phyloP scores from a whole-genome alignment of 2,329 filamentous ascomycete species.

The Colletotrichum tropicale region DNA sequence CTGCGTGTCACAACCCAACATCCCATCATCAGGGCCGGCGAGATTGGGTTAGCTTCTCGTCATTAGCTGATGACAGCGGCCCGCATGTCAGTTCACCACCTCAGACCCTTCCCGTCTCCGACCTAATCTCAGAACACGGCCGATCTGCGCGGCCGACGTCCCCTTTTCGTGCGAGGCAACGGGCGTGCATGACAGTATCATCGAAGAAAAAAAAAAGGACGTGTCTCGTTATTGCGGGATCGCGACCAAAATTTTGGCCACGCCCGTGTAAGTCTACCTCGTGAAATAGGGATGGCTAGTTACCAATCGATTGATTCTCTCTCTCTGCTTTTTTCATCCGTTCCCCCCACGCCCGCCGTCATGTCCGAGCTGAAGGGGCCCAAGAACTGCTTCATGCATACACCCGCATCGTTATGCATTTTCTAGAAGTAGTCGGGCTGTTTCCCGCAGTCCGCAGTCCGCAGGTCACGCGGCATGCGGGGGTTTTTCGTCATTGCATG shows the following conservation, averaged over 20 bases:
- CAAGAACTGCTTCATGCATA: slow-evolving; percentile 12
- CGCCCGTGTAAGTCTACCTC: neutral
- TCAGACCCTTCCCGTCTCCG: neutral
- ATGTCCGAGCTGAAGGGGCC: slow-evolving; percentile 14
- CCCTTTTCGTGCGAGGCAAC: neutral
- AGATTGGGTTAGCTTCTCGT: neutral
- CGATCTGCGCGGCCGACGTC: neutral
- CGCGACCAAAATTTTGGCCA: neutral
- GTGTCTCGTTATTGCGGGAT: neutral
- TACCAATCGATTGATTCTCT: neutral
- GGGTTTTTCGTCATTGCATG: slow-evolving; percentile 1
- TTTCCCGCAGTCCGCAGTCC: neutral
- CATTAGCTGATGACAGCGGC: slow-evolving; percentile 1
- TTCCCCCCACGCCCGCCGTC: slow-evolving; percentile 6
- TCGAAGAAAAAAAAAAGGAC: neutral
- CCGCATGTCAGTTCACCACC: neutral
- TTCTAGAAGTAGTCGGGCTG: slow-evolving; percentile 10
- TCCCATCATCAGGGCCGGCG: neutral
- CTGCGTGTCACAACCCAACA: neutral
- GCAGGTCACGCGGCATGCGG: neutral
- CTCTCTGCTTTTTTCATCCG: neutral
- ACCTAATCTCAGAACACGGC: neutral
- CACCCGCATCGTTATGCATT: neutral
- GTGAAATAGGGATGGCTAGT: neutral
- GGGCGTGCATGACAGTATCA: neutral